Conservation (phyloP, 441 rosid genomes). For the Adansonia gregorii region DNA sequence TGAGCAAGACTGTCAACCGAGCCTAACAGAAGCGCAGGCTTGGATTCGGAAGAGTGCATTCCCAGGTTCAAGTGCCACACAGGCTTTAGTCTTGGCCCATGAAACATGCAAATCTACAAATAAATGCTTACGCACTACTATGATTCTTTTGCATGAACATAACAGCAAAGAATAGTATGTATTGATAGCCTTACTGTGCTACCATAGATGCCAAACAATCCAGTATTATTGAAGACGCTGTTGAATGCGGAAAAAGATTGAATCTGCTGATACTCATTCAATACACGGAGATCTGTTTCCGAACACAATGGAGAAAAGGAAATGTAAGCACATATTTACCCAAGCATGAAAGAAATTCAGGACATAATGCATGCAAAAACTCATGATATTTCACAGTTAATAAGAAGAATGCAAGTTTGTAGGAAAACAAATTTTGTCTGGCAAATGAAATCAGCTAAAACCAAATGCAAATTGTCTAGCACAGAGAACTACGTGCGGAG, state of each 20-base stretch:
- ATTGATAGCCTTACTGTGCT: constrained; percentile 63
- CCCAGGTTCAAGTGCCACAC: not conserved
- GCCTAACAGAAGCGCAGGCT: no score
- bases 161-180: not conserved
- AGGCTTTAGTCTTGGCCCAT: no score
- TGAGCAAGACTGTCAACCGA: no score
- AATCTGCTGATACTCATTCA: constrained; percentile 70
- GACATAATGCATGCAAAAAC: not conserved
- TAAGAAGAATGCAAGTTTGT: not conserved
- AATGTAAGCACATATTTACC: constrained; percentile 1
- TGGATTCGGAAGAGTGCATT: no score
- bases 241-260: constrained; percentile 88
- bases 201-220: constrained; percentile 91
- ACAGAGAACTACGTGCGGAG: constrained; percentile 11
- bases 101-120: not conserved
- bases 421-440: constrained; percentile 12
- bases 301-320: constrained; percentile 25
- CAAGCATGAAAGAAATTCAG: not conserved
- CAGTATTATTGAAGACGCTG: constrained; percentile 81
- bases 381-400: not conserved
- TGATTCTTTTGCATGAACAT: not conserved
- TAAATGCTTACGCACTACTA: not conserved
- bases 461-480: not conserved
- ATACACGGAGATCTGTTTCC: constrained; percentile 68
- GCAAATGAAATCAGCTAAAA: constrained; percentile 1